Evolutionary conservation across 2,329 filamentous ascomycete genomes (phyloP), one percentile per base, ranked within the genome.

Genomic region (Aspergillus oerlinghausenensis): DNA sequence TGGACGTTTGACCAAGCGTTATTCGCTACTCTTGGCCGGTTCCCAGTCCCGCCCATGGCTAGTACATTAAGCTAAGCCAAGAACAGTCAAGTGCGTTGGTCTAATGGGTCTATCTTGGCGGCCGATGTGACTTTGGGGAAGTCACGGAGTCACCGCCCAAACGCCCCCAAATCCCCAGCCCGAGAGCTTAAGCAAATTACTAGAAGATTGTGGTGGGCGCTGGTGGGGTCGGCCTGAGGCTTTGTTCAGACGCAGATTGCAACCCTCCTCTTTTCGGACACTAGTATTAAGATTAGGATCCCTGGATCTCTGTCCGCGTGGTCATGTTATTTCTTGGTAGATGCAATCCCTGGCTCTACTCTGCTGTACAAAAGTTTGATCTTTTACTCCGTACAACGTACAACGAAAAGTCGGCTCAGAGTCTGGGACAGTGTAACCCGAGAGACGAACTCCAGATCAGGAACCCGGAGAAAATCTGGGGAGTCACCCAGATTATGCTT

Each of bases 1-100:
- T 23, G 21, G 43, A 26, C 21, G 10, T 47, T 47, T 47, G 10
- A 47, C 43, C 43, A 47, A 47, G 43, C 10, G 10, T 47, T 47
- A 54, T 60, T 54, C 50, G 55, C 49, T 51, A 19, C 43, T 50
- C 51, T 56, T 55, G 56, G 53, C 49, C 32, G 35, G 40, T 49
- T 51, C n/a, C 38, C 28, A 40, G n/a, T 21, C 8, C 40, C 5
- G 32, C 3, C 40, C 10, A 35, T 26, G 43, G 21, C n/a, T 47
- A 47, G 43, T 17, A 23, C 2, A 2, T 47, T 26, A 47, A 47
- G 43, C 43, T 47, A 47, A 26, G 43, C 43, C 43, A 47, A 47
- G 43, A 26, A 26, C 43, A 26, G 43, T 47, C 43, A 47, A 47
- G 43, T 23, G 23, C 19, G 5, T 3, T 47, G 21, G 21, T 11